phyloP scores from a whole-genome alignment of 2,329 filamentous ascomycete genomes.

The Clonostachys rosea region DNA sequence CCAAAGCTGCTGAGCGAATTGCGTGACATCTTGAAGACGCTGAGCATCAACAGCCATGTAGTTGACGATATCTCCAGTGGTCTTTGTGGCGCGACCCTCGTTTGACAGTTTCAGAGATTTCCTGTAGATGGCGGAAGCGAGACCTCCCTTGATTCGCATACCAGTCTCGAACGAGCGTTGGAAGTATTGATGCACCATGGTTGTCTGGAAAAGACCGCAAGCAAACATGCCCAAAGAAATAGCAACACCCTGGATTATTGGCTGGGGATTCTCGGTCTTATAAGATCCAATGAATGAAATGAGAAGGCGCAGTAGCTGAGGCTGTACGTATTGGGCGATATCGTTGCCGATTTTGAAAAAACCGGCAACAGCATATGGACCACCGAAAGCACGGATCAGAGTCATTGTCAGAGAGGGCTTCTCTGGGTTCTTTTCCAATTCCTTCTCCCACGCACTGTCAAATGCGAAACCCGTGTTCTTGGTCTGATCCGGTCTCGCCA shows the following conservation, averaged over 20 bases:
- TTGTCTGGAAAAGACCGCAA: slow-evolving; percentile 81
- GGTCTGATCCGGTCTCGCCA: slow-evolving; percentile 77
- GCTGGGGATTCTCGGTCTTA: slow-evolving; percentile 51
- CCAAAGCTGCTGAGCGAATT: slow-evolving; percentile 94
- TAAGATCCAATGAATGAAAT: slow-evolving; percentile 86
- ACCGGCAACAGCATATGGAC: slow-evolving; percentile 75
- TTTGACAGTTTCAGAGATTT: slow-evolving; percentile 90
- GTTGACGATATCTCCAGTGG: slow-evolving; percentile 97
- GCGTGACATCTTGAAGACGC: slow-evolving; percentile 87
- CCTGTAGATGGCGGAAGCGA: slow-evolving; percentile 87
- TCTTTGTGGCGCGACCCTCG: slow-evolving; percentile 82
- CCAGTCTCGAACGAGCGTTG: slow-evolving; percentile 91
- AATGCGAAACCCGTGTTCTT: slow-evolving; percentile 67
- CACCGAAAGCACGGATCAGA: slow-evolving; percentile 77
- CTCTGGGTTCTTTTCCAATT: slow-evolving; percentile 63
- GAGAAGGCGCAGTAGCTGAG: slow-evolving; percentile 79
- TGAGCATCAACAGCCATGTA: slow-evolving; percentile 99
- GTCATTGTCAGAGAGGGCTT: slow-evolving; percentile 74
- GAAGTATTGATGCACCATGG: slow-evolving; percentile 95
- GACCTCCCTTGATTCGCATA: slow-evolving; percentile 90
- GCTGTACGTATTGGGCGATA: slow-evolving; percentile 79
- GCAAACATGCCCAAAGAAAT: slow-evolving; percentile 92
- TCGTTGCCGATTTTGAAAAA: slow-evolving; percentile 91
- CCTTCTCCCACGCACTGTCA: slow-evolving; percentile 68
- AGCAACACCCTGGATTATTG: slow-evolving; percentile 76